A percentile compares a stretch with the other conserved stretches of the same genome.
These are phyloP conservation scores for Hypoxylon sp. DNA, from an alignment of 2,329 filamentous ascomycete species.

Conservation along the genomic window DNA sequence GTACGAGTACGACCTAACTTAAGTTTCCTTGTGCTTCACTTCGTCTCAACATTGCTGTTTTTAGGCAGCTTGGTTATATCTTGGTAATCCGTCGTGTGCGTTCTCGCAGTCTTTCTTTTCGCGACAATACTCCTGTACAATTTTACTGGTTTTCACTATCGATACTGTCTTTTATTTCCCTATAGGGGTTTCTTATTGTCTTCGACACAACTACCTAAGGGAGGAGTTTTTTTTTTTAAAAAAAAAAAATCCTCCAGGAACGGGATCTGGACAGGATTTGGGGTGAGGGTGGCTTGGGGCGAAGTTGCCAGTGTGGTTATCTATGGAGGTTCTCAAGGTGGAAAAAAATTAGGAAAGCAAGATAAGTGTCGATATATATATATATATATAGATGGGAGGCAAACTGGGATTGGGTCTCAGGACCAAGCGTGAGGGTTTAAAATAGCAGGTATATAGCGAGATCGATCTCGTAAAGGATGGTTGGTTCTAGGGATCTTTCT, in stretches of 20 bases:
- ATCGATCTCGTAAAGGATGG: conserved; percentile 16
- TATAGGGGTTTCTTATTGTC: not conserved
- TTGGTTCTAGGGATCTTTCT: conserved; percentile 18
- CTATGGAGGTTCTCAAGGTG: not conserved
- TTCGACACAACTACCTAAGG: conserved; percentile 7
- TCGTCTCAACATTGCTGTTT: conserved; percentile 10
- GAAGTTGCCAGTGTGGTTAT: conserved; percentile 23
- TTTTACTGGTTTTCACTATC: conserved; percentile 3
- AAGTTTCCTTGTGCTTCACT: conserved; percentile 16
- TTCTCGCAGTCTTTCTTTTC: conserved; percentile 16
- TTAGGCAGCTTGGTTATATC: conserved; percentile 21
- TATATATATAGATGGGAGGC: conserved; percentile 14
- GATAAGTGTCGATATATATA: conserved; percentile 22
- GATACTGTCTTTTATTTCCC: conserved; percentile 3
- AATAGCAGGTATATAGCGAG: not conserved
- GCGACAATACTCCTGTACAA: conserved; percentile 29
- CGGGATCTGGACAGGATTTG: conserved; percentile 28
- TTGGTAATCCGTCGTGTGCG: conserved; percentile 6
- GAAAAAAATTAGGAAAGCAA: conserved; percentile 30
- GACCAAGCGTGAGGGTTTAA: conserved; percentile 22
- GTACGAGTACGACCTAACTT: conserved; percentile 36
- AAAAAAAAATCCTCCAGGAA: conserved; percentile 24
- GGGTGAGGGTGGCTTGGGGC: conserved; percentile 26
- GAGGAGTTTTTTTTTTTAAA: conserved; percentile 17
- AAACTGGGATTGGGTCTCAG: conserved; percentile 30